Evolutionary conservation across 805 yeast species (phyloP).

Genomic region (Starmera caribaea): DNA sequence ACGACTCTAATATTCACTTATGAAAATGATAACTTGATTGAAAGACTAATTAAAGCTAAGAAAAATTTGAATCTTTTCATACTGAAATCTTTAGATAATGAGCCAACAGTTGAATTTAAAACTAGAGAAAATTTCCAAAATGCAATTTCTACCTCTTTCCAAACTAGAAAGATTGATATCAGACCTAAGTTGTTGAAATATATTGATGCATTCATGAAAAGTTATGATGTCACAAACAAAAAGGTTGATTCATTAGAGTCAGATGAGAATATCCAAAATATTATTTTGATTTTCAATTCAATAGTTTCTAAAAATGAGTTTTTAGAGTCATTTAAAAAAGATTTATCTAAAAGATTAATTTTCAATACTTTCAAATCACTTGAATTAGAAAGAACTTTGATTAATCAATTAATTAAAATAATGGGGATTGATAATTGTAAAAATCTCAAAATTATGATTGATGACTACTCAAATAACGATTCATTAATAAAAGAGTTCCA

Average conservation of each 20-base stretch:
- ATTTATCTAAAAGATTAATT: constrained; percentile 13
- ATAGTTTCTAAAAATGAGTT: constrained; percentile 13
- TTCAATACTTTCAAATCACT: constrained; percentile 4
- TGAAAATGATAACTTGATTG: constrained; percentile 6
- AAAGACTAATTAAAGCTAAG: constrained; percentile 8
- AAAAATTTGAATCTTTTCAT: constrained; percentile 7
- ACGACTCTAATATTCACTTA: not conserved
- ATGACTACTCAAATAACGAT: constrained; percentile 8
- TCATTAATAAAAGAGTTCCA: not conserved
- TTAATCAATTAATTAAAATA: constrained; percentile 6
- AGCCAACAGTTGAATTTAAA: constrained; percentile 10
- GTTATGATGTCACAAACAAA: not conserved
- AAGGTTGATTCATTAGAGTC: constrained; percentile 1
- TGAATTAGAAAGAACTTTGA: constrained; percentile 5
- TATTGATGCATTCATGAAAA: constrained; percentile 13
- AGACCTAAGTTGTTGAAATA: constrained; percentile 7
- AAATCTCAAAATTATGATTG: constrained; percentile 11
- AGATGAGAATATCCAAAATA: constrained; percentile 4
- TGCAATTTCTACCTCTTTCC: constrained; percentile 2
- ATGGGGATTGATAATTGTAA: constrained; percentile 8
- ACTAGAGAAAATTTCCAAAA: constrained; percentile 13
- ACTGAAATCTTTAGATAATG: constrained; percentile 2
- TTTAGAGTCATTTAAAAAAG: constrained; percentile 10
- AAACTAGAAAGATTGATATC: constrained; percentile 2
- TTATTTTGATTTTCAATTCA: constrained; percentile 12